Evolutionary conservation across 2,329 filamentous ascomycete species (phyloP).

Genomic region (Aschersonia sp.): DNA sequence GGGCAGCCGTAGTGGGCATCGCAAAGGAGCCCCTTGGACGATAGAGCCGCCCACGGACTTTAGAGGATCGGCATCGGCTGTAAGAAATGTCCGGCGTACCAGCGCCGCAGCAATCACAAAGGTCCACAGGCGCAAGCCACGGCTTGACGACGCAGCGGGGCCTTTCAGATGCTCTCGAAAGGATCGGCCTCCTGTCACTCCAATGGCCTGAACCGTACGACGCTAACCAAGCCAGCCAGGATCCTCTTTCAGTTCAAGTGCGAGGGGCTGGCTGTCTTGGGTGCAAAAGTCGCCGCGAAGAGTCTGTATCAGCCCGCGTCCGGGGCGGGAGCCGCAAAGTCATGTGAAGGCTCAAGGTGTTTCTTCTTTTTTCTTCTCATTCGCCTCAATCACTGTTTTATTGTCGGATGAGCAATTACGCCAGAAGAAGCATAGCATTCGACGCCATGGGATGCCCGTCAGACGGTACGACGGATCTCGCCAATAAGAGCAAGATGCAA

Average conservation of each 20-base stretch:
- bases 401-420: not conserved
- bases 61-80: constrained; percentile 11
- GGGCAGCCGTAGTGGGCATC: not conserved
- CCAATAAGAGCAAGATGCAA: not conserved
- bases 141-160: not conserved
- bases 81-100: constrained; percentile 10
- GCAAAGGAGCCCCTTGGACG: not conserved
- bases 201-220: no score
- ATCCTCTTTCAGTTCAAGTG: no score
- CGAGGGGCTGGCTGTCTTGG: no score
- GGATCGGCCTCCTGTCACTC: not conserved
- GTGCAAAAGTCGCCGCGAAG: no score
- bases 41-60: constrained; percentile 8
- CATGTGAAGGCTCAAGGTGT: not conserved
- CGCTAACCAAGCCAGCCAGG: no score
- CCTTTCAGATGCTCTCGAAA: not conserved
- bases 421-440: not conserved
- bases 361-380: not conserved
- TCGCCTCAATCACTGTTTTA: not conserved
- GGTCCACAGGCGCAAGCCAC: not conserved
- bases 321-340: not conserved
- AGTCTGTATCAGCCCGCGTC: no score
- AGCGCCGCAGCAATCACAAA: not conserved
- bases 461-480: not conserved
- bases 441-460: not conserved